Percentiles rank a stretch among this genome's conserved stretches.
phyloP scores from a whole-genome alignment of 2,329 filamentous ascomycete genomes.

The Bimuria novae-zelandiae region DNA sequence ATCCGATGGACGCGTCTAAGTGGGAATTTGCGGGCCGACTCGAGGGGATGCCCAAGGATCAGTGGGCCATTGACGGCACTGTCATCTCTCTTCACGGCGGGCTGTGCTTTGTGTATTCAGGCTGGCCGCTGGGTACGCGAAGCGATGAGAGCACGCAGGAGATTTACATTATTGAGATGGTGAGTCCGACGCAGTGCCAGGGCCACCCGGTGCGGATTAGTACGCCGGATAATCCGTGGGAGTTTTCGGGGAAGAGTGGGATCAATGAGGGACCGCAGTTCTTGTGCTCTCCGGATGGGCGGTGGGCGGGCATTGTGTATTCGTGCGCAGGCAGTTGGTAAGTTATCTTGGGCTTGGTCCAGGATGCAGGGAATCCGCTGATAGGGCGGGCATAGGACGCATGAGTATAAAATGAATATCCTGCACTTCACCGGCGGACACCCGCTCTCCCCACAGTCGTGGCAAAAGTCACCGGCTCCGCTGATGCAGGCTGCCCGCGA shows the following conservation, averaged over 20 bases:
- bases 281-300: constrained; percentile 39
- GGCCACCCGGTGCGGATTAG: constrained; percentile 47
- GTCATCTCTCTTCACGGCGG: constrained; percentile 46
- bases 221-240: constrained; percentile 48
- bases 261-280: constrained; percentile 54
- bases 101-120: constrained; percentile 53
- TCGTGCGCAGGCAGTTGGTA: constrained; percentile 51
- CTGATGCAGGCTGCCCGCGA: constrained; percentile 44
- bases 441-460: constrained; percentile 44
- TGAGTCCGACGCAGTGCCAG: constrained; percentile 41
- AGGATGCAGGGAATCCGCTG: background rate
- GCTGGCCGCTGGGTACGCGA: constrained; percentile 48
- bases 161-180: constrained; percentile 50
- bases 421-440: constrained; percentile 49
- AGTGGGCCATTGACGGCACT: constrained; percentile 56
- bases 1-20: constrained; percentile 32
- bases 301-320: constrained; percentile 53
- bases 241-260: constrained; percentile 46
- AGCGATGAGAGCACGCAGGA: constrained; percentile 48
- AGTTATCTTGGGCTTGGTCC: background rate
- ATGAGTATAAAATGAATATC: constrained; percentile 55
- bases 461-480: constrained; percentile 48
- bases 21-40: constrained; percentile 52
- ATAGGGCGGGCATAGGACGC: constrained; percentile 36
- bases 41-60: constrained; percentile 46